These are phyloP conservation scores for Gossypium schwendimanii DNA, from an alignment of 441 rosid species.

Conservation along the genomic window DNA sequence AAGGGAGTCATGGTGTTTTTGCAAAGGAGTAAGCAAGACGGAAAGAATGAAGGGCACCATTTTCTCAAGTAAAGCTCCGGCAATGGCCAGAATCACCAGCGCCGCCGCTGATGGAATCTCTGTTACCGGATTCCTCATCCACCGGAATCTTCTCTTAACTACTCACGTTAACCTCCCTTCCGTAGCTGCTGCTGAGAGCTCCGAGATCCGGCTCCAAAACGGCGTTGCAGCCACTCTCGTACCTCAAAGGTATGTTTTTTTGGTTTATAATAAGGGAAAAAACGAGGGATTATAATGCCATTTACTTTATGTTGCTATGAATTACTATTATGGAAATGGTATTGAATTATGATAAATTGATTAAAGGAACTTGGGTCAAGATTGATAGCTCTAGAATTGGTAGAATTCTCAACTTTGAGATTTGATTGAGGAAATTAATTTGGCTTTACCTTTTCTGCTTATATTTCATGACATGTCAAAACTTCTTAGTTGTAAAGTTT, in stretches of 20 bases:
- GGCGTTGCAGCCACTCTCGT: conserved; percentile 64
- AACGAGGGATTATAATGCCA: background rate
- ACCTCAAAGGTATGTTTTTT: conserved; percentile 63
- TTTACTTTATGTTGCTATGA: background rate
- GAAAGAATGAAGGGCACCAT: conserved; percentile 80
- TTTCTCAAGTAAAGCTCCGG: conserved; percentile 62
- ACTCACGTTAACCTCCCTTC: conserved; percentile 83
- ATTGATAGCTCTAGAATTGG: background rate
- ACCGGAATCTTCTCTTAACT: conserved; percentile 82
- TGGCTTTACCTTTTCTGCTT: background rate
- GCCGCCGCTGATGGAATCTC: conserved; percentile 36
- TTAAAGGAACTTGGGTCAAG: background rate
- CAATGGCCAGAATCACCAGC: conserved; percentile 57
- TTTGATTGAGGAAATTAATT: conserved; percentile 2
- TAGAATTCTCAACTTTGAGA: background rate
- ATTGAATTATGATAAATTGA: background rate
- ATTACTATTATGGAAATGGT: background rate
- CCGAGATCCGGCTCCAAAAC: conserved; percentile 74
- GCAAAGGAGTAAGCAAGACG: conserved; percentile 79
- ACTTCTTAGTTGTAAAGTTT: background rate
- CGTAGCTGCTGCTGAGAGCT: conserved; percentile 63
- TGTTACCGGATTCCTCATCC: conserved; percentile 76
- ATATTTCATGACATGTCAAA: background rate
- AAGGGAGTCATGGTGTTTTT: conserved; percentile 82
- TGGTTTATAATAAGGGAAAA: background rate